A percentile compares a stretch with the other conserved stretches of the same genome.
Evolutionary conservation across 129 eudicot genomes (phyloP).

Genomic region (Rutidosis leptorrhynchoides): DNA sequence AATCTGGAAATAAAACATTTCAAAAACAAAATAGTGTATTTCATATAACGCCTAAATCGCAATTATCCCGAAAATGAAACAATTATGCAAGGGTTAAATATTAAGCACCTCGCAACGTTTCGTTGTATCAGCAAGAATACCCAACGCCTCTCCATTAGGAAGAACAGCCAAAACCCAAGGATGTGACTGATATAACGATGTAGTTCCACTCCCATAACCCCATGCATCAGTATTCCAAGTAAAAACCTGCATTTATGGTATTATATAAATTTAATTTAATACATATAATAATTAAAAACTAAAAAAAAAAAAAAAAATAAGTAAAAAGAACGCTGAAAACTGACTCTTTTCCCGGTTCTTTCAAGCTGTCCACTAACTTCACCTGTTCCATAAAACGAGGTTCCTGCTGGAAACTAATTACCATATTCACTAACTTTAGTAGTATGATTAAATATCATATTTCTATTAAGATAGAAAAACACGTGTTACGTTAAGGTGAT

Average conservation of each 20-base stretch:
- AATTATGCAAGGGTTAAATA: slow-evolving; percentile 14
- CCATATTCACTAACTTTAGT: slow-evolving; percentile 15
- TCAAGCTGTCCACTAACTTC: slow-evolving; percentile 97
- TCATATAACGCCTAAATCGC: not conserved
- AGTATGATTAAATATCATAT: not conserved
- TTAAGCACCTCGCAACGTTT: slow-evolving; percentile 82
- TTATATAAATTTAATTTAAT: no score
- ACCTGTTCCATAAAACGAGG: slow-evolving; percentile 96
- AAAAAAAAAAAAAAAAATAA: no score
- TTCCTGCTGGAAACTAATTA: slow-evolving; percentile 74
- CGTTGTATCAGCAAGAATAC: slow-evolving; percentile 96
- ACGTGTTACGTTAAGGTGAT: not conserved
- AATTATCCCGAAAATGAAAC: slow-evolving; percentile 41
- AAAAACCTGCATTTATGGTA: slow-evolving; percentile 46
- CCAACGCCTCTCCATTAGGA: slow-evolving; percentile 78
- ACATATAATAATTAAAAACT: no score
- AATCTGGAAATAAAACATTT: slow-evolving; percentile 51
- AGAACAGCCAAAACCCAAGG: slow-evolving; percentile 94
- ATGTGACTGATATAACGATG: slow-evolving; percentile 91
- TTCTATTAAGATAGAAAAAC: not conserved
- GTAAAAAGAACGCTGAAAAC: slow-evolving; percentile 1
- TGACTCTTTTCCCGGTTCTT: slow-evolving; percentile 91
- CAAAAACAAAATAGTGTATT: not conserved
- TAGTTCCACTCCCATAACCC: slow-evolving; percentile 85
- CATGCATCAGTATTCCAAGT: slow-evolving; percentile 97